Evolutionary conservation across 2,329 filamentous ascomycete species (phyloP).

Genomic region (Diaporthe citrichinensis): DNA sequence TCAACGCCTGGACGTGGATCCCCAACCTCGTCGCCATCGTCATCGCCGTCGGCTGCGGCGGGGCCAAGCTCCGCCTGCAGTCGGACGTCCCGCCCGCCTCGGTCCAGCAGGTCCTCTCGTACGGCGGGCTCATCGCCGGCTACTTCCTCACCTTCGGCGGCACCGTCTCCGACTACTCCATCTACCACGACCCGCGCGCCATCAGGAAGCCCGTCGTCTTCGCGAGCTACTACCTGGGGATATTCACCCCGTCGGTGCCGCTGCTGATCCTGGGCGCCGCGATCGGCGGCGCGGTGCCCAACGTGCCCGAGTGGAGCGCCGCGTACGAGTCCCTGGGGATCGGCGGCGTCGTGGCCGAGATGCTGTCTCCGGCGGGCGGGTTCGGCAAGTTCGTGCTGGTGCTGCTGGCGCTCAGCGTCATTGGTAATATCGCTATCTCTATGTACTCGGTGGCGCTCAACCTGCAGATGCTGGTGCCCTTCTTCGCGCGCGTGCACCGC

Average conservation of each 20-base stretch:
- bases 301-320: conserved; percentile 56
- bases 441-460: conserved; percentile 55
- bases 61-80: conserved; percentile 63
- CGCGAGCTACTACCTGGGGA: conserved; percentile 65
- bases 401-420: conserved; percentile 58
- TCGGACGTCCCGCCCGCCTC: conserved; percentile 55
- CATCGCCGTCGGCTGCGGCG: conserved; percentile 68
- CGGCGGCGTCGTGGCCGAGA: conserved; percentile 62
- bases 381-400: conserved; percentile 64
- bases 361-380: conserved; percentile 60
- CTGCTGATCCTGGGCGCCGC: conserved; percentile 65
- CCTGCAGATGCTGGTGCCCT: conserved; percentile 70
- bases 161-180: conserved; percentile 70
- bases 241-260: conserved; percentile 63
- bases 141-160: conserved; percentile 67
- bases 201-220: conserved; percentile 56
- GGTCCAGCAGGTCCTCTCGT: conserved; percentile 57
- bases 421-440: conserved; percentile 61
- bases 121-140: conserved; percentile 62
- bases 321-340: conserved; percentile 59
- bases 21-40: conserved; percentile 66
- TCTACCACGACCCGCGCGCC: conserved; percentile 63
- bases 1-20: conserved; percentile 71
- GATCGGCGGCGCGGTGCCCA: conserved; percentile 64
- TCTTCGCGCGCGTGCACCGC: conserved; percentile 68